Evolutionary conservation across 2,329 filamentous ascomycete species (phyloP).

Genomic region (Scedosporium minutisporum): DNA sequence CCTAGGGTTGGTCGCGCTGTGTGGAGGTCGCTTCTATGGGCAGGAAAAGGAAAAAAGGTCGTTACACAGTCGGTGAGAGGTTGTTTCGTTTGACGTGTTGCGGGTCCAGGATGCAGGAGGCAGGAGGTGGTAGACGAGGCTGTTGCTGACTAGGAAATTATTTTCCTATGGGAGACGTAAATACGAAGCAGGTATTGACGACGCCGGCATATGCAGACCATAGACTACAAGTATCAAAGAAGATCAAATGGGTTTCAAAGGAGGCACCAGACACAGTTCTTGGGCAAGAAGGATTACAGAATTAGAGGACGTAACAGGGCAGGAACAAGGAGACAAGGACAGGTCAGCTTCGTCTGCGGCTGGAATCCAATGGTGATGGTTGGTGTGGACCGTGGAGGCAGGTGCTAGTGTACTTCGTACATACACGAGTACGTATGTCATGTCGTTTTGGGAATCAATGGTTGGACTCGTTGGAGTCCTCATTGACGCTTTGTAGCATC

Average conservation of each 20-base stretch:
- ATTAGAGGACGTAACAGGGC: neutral
- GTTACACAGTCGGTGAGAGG: neutral
- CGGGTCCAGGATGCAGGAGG: neutral
- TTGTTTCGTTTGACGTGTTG: neutral
- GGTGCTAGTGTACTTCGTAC: too few relatives aligned
- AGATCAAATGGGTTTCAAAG: neutral
- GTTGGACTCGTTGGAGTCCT: too few relatives aligned
- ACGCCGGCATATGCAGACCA: too few relatives aligned
- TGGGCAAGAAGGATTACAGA: neutral
- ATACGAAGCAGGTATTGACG: too few relatives aligned
- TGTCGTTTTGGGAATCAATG: too few relatives aligned
- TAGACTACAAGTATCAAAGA: too few relatives aligned
- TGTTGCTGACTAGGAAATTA: slow-evolving; percentile 3
- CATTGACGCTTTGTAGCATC: too few relatives aligned
- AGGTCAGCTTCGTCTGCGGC: neutral
- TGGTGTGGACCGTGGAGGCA: neutral
- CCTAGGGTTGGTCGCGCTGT: neutral
- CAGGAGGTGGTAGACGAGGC: neutral
- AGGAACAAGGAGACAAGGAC: neutral
- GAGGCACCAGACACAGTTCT: neutral
- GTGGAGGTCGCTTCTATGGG: neutral
- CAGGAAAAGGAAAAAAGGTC: neutral
- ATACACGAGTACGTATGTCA: too few relatives aligned
- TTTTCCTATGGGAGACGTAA: neutral
- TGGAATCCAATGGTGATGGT: neutral